A percentile compares a stretch with the other conserved stretches of the same genome.
Evolutionary conservation across 1,284 basidiomycete species (phyloP).

Genomic region (Irpex sp.): DNA sequence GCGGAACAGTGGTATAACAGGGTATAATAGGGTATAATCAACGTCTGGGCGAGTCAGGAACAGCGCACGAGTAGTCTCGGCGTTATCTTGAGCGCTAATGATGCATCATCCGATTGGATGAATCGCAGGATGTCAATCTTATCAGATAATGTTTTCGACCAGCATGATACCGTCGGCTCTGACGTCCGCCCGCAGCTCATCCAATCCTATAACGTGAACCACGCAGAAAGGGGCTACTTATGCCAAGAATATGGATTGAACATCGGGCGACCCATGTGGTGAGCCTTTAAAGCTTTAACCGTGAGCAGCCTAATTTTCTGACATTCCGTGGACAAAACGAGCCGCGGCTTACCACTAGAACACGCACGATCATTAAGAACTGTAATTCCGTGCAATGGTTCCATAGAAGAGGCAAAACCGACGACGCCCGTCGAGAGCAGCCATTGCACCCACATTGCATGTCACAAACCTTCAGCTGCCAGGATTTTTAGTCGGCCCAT

Average conservation of each 20-base stretch:
- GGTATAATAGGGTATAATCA: too few species aligned
- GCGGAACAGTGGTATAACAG: too few species aligned
- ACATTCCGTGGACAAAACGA: background rate
- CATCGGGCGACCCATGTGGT: background rate
- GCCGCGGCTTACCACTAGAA: background rate
- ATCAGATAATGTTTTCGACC: slow-evolving; percentile 5
- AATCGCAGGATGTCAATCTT: slow-evolving; percentile 34
- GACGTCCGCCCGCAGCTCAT: background rate
- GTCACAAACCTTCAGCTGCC: background rate
- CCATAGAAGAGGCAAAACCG: background rate
- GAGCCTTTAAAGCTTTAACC: background rate
- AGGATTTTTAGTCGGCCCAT: background rate
- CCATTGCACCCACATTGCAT: background rate
- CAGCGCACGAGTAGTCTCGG: background rate
- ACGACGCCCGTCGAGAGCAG: background rate
- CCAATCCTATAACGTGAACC: background rate
- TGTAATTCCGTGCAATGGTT: background rate
- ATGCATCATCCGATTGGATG: slow-evolving; percentile 25
- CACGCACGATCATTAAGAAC: background rate
- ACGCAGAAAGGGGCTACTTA: background rate
- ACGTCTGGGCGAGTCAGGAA: background rate
- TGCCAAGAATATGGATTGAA: background rate
- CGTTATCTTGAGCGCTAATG: background rate
- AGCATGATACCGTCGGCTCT: background rate
- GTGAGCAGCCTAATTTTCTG: background rate